Evolutionary conservation across 495 filamentous ascomycete genomes (phyloP).

Genomic region (Chlorociboria aeruginascens): DNA sequence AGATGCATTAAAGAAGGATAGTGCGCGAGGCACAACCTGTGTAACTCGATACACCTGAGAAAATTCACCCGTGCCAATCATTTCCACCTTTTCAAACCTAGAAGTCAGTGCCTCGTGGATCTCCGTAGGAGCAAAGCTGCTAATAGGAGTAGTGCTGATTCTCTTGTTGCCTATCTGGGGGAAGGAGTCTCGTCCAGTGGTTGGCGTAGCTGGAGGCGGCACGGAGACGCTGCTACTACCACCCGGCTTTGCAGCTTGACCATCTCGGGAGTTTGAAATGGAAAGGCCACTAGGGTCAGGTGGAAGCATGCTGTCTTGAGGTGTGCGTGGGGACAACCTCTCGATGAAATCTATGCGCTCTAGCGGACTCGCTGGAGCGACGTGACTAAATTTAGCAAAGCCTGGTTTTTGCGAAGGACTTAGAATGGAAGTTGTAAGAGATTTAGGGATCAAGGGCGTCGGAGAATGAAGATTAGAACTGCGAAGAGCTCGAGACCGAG

Average conservation of each 20-base stretch:
- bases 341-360: slow-evolving; percentile 33
- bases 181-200: slow-evolving; percentile 49
- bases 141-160: slow-evolving; percentile 37
- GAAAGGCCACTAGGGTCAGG: slow-evolving; percentile 76
- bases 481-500: slow-evolving; percentile 25
- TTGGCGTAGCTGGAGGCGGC: slow-evolving; percentile 70
- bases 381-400: slow-evolving; percentile 32
- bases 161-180: slow-evolving; percentile 27
- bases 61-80: slow-evolving; percentile 81
- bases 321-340: slow-evolving; percentile 62
- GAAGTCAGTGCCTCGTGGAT: slow-evolving; percentile 55
- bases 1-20: slow-evolving; percentile 33
- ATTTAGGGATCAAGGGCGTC: slow-evolving; percentile 23
- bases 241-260: slow-evolving; percentile 25
- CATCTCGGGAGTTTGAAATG: slow-evolving; percentile 38
- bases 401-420: slow-evolving; percentile 20
- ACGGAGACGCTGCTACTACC: slow-evolving; percentile 27
- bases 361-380: slow-evolving; percentile 38
- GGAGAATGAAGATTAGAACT: slow-evolving; percentile 20
- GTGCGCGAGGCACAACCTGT: slow-evolving; percentile 20
- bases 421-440: slow-evolving; percentile 20
- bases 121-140: slow-evolving; percentile 46
- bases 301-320: slow-evolving; percentile 57
- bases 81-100: slow-evolving; percentile 64
- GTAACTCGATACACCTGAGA: slow-evolving; percentile 78